phyloP scores from a whole-genome alignment of 169 alveolate species.

The Fabrea salina region DNA sequence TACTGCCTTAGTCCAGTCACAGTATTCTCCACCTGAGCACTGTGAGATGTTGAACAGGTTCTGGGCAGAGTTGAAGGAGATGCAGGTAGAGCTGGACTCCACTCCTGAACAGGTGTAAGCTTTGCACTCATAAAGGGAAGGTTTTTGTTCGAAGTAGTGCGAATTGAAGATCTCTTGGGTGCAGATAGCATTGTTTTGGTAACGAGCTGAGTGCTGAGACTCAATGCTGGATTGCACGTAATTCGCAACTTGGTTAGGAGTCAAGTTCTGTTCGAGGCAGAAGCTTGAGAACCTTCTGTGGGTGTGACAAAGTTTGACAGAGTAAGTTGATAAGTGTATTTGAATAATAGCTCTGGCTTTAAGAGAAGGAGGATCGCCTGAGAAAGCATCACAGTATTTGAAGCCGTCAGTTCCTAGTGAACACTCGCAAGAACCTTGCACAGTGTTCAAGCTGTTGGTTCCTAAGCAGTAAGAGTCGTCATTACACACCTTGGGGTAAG shows the following conservation, averaged over 20 bases:
- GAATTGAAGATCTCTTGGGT: conserved; percentile 6
- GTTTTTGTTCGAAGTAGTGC: not conserved
- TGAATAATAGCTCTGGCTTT: not conserved
- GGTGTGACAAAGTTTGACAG: conserved; percentile 2
- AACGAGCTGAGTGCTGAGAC: not conserved
- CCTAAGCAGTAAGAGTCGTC: not conserved
- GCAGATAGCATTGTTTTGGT: conserved; percentile 1
- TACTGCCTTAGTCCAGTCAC: not conserved
- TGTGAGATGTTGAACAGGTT: not conserved
- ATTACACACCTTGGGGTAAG: not conserved
- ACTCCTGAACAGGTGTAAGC: not conserved
- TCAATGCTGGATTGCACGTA: not conserved
- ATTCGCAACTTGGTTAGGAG: not conserved
- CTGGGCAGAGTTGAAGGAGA: not conserved
- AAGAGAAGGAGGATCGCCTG: not conserved
- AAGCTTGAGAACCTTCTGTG: not conserved
- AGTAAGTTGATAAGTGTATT: not conserved
- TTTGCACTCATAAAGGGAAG: not conserved
- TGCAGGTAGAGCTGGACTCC: not conserved
- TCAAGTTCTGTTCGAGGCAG: not conserved
- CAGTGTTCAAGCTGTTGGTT: not conserved
- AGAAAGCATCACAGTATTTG: conserved; percentile 1
- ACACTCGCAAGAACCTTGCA: not conserved
- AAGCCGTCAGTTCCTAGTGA: not conserved
- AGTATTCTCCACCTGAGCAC: not conserved